Base-by-base conservation (phyloP, 495 filamentous ascomycete genomes). In the Penicillium soppii region DNA sequence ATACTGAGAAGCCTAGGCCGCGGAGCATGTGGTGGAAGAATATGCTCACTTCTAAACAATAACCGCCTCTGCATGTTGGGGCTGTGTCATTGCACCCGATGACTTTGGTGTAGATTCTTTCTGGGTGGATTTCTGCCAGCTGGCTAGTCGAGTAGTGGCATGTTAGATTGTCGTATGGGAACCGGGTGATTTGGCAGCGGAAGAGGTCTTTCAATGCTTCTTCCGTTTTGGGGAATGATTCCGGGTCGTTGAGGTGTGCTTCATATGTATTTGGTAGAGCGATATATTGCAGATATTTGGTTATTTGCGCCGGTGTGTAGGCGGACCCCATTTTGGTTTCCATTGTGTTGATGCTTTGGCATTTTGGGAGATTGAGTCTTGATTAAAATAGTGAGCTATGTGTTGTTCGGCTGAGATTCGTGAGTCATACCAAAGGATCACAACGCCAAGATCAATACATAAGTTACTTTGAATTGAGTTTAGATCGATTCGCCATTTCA, bases 31-130 rank as follows among this genome's bases (percentile, higher is more conserved):
- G 75, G 32, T 78, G 77, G 37, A 91, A 89, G 41, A 91, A 80
- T 26, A 73, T 71, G 61, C 85, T 91, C 43, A 79, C 75, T 58
- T 92, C 89, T 77, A 92, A 85, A 68, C 87, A 92, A 56, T 91
- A 90, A 0, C 89, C 88, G 3, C 90, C 90, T n/a, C 82, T 66
- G 17, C 81, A 76, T 26, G 71, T 70, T 10, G 60, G 62, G 5
- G 19, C 20, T 0, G 37, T 41, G 5, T 45, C 43, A 16, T 67
- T 60, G 1, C 39, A 13, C 0, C 54, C 67, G 19, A 91, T 77
- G 21, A 92, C 76, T 64, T 91, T 91, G 2, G 69, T 42, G 58
- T 79, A 92, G 6, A 92, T 63, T 27, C 72, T 66, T 19, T 81
- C 62, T 0, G 82, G 80, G 23, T 82, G 66, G 4, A 91, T 69